Conservation (phyloP, 495 filamentous ascomycete genomes). For the Podospora appendiculata region DNA sequence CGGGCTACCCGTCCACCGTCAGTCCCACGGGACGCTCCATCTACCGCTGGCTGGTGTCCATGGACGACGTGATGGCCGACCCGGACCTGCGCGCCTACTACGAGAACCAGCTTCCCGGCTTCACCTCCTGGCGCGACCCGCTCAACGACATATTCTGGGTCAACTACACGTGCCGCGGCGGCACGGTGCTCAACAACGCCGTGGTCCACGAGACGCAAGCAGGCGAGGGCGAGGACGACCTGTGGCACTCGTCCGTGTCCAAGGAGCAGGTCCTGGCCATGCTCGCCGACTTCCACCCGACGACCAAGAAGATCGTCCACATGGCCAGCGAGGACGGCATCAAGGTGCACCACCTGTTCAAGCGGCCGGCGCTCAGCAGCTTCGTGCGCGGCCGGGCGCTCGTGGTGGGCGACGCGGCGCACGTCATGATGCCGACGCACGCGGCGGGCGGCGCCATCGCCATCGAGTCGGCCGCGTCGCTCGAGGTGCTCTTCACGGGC, state of each 20-base stretch:
- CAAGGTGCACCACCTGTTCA: conserved; percentile 19
- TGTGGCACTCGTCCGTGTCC: conserved; percentile 13
- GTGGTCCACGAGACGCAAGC: conserved; percentile 19
- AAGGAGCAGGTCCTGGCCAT: conserved; percentile 10
- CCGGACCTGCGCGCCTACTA: conserved; percentile 20
- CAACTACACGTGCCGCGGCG: conserved; percentile 37
- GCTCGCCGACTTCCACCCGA: conserved; percentile 18
- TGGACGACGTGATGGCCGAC: conserved; percentile 25
- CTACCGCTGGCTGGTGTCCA: conserved; percentile 41
- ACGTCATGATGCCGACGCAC: conserved; percentile 25
- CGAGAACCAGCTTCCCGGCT: conserved; percentile 16
- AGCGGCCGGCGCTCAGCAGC: conserved; percentile 9
- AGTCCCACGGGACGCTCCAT: conserved; percentile 25
- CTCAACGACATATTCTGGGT: conserved; percentile 28
- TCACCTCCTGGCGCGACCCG: conserved; percentile 19
- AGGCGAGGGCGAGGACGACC: conserved; percentile 4
- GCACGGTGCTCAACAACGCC: conserved; percentile 21
- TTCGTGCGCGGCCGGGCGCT: conserved; percentile 18
- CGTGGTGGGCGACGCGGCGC: conserved; percentile 23
- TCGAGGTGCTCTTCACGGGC: conserved; percentile 19
- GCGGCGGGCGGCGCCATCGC: conserved; percentile 18
- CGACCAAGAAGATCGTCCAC: conserved; percentile 9
- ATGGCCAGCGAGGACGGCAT: conserved; percentile 25
- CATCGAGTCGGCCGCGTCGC: conserved; percentile 18
- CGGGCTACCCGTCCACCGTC: conserved; percentile 5